A percentile compares a stretch with the other conserved stretches of the same genome.
These are phyloP conservation scores for Apiospora rasikravindrae DNA, from an alignment of 2,329 filamentous ascomycete genomes.

Conservation along the genomic window DNA sequence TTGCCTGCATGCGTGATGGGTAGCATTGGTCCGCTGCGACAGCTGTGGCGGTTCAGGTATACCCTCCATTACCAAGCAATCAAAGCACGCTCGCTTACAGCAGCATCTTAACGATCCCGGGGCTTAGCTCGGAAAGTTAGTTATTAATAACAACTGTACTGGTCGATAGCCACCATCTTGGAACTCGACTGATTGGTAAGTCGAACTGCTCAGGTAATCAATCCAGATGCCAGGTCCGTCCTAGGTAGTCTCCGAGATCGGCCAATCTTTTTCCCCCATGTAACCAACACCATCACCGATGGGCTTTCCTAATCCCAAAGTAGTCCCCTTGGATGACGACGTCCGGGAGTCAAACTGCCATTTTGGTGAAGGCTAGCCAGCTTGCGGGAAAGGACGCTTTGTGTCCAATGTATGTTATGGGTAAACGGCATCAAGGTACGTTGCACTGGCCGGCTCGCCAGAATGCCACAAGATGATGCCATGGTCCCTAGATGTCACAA, in stretches of 20 bases:
- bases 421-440: background rate
- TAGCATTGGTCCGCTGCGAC: background rate
- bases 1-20: background rate
- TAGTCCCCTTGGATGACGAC: background rate
- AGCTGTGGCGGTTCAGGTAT: background rate
- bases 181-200: background rate
- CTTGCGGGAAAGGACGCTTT: background rate
- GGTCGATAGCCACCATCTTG: background rate
- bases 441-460: too few relatives aligned
- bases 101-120: background rate
- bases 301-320: background rate
- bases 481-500: background rate
- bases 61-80: background rate
- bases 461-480: background rate
- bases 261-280: background rate
- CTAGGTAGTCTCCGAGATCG: background rate
- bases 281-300: background rate
- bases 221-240: background rate
- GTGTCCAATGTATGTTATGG: background rate
- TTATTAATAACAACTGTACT: background rate
- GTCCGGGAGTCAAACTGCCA: background rate
- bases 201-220: background rate
- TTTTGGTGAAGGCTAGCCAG: background rate
- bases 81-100: background rate
- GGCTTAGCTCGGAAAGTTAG: background rate